Base-by-base conservation (phyloP, 2,329 filamentous ascomycete species). In the Daldinia sp. region DNA sequence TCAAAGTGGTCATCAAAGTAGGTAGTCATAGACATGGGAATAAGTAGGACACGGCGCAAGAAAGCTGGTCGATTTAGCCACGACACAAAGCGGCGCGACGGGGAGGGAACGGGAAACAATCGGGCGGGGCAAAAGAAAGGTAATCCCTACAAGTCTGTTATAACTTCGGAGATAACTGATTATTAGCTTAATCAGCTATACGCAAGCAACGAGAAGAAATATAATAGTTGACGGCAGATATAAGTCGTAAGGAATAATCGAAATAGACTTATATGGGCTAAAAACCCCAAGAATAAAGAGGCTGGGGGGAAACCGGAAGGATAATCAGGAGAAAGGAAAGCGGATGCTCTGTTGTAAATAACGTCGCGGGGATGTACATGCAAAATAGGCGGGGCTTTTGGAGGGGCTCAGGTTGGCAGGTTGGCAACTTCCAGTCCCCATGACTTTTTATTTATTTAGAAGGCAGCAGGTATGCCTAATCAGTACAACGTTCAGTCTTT, bases 41-140 rank as follows among this genome's bases (percentile, higher is more conserved):
- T 54, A 35, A 41, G 61, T 32, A 51, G 45, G 47, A 56, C 37
- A 37, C 45, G 45, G 47, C 52, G 35, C 51, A 60, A 35, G 48
- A 59, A n/a, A 59, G 52, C 45, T 57, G 55, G 37, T 21, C 5
- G 54, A 69, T 69, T 69, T 69, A 69, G 67, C 67, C 65, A 68
- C 56, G 47, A 60, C 23, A 48, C 47, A 63, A 56, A 57, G 45
- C 43, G 15, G 53, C 59, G 65, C 62, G 53, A 67, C 39, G 27
- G 27, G 58, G 49, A 54, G 39, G 49, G 55, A 51, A 56, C 43
- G 32, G 35, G 30, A 55, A 51, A 32, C 43, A 50, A 53, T 48
- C 21, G 55, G 61, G 65, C 65, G 65, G 65, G 65, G 65, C 65
- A 63, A 39, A 30, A 43, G 50, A 55, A 41, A 34, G 45, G 21